Percentiles rank a stretch among this genome's conserved stretches.
Conservation (phyloP, 371 early-diverging fungal species). For the Rhizopus microsporus region DNA sequence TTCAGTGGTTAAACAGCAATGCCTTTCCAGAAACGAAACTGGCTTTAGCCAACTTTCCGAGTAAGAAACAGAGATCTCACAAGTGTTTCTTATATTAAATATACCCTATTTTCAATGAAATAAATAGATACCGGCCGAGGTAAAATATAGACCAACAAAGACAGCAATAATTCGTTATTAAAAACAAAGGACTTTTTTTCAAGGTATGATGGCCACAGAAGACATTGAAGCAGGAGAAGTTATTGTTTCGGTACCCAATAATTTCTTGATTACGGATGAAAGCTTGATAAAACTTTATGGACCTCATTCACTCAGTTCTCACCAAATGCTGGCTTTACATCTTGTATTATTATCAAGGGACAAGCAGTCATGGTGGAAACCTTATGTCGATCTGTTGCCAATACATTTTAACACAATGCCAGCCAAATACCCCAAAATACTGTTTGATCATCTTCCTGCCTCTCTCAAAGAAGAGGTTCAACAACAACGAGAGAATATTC, state of each 20-base stretch:
- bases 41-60: constrained; percentile 56
- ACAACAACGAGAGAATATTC: constrained; percentile 52
- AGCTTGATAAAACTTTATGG: constrained; percentile 36
- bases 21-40: constrained; percentile 59
- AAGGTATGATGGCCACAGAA: constrained; percentile 64
- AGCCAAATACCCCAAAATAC: constrained; percentile 47
- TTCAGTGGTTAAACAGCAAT: constrained; percentile 50
- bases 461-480: constrained; percentile 45
- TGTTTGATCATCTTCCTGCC: constrained; percentile 43
- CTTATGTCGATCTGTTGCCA: constrained; percentile 55
- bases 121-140: constrained; percentile 60
- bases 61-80: constrained; percentile 29
- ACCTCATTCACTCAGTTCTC: constrained; percentile 43
- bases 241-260: constrained; percentile 58
- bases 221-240: constrained; percentile 62
- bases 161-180: not conserved
- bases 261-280: constrained; percentile 51
- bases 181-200: not conserved
- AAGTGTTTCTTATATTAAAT: not conserved
- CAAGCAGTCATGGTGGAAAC: constrained; percentile 55
- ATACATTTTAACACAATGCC: constrained; percentile 65
- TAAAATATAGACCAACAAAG: constrained; percentile 6
- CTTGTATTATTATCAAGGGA: constrained; percentile 43
- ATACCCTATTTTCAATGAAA: constrained; percentile 3
- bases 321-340: constrained; percentile 57